Conservation (phyloP, 2,329 filamentous ascomycete genomes). For the Paraphaeosphaeria sporulosa region DNA sequence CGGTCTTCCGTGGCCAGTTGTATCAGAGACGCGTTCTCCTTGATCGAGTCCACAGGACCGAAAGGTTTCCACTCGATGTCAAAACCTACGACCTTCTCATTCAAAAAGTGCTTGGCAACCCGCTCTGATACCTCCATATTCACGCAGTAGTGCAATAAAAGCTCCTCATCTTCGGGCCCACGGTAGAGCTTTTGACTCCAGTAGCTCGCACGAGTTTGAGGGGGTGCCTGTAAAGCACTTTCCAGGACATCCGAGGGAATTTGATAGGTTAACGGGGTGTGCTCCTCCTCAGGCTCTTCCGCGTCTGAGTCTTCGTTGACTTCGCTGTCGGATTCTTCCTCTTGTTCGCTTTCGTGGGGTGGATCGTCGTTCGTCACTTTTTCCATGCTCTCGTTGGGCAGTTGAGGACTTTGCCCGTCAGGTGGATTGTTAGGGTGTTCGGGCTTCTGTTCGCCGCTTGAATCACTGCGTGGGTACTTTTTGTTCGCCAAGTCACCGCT, state of each 20-base stretch:
- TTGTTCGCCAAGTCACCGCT: not conserved
- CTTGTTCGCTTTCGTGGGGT: slow-evolving; percentile 12
- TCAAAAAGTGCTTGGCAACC: slow-evolving; percentile 71
- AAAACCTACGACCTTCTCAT: slow-evolving; percentile 79
- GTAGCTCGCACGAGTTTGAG: slow-evolving; percentile 51
- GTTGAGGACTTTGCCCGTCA: not conserved
- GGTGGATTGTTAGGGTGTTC: not conserved
- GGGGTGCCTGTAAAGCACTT: slow-evolving; percentile 39
- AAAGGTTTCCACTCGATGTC: slow-evolving; percentile 82
- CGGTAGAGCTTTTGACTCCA: slow-evolving; percentile 76
- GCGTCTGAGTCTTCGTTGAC: slow-evolving; percentile 15
- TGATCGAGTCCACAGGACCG: slow-evolving; percentile 60
- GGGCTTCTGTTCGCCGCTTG: not conserved
- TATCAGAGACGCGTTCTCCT: slow-evolving; percentile 83
- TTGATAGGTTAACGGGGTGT: slow-evolving; percentile 39
- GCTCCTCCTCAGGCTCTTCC: slow-evolving; percentile 26
- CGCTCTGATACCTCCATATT: slow-evolving; percentile 72
- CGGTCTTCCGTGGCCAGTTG: slow-evolving; percentile 81
- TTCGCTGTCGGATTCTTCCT: slow-evolving; percentile 12
- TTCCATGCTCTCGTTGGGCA: slow-evolving; percentile 1
- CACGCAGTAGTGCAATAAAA: slow-evolving; percentile 80
- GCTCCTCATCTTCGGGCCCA: slow-evolving; percentile 59
- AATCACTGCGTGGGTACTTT: not conserved
- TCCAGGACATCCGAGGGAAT: slow-evolving; percentile 40
- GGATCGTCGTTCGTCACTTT: slow-evolving; percentile 11